A percentile compares a stretch with the other conserved stretches of the same genome.
These are phyloP conservation scores for Talaromyces funiculosus DNA, from an alignment of 2,329 filamentous ascomycete genomes.

Conservation along the genomic window DNA sequence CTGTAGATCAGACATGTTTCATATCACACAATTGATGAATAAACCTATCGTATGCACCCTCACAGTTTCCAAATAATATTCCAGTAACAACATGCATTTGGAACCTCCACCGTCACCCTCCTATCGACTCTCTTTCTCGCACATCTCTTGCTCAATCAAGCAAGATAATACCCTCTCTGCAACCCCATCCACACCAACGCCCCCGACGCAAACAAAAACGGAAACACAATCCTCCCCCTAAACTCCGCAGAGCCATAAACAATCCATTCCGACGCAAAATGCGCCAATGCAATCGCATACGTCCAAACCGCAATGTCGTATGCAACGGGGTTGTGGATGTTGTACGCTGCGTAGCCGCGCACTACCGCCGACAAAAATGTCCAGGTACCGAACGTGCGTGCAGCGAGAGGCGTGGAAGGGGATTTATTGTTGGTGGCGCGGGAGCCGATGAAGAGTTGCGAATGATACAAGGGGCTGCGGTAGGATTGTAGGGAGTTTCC, in stretches of 20 bases:
- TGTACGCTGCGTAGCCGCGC: slow-evolving; percentile 76
- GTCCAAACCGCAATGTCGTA: slow-evolving; percentile 80
- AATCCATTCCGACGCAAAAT: slow-evolving; percentile 76
- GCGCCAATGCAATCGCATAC: slow-evolving; percentile 68
- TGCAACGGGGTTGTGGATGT: slow-evolving; percentile 64
- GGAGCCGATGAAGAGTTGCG: slow-evolving; percentile 67
- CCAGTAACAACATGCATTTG: too few relatives aligned
- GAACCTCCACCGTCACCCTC: background rate
- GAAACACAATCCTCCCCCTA: slow-evolving; percentile 53
- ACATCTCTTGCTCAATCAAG: too few relatives aligned
- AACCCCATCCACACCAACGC: slow-evolving; percentile 57
- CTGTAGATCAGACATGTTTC: slow-evolving; percentile 22
- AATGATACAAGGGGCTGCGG: slow-evolving; percentile 69
- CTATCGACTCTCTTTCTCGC: background rate
- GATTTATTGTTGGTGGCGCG: slow-evolving; percentile 47
- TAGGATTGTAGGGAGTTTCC: slow-evolving; percentile 85
- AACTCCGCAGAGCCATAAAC: slow-evolving; percentile 70
- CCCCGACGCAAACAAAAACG: slow-evolving; percentile 52
- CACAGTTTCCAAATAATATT: background rate
- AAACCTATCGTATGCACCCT: background rate
- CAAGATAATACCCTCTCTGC: slow-evolving; percentile 45
- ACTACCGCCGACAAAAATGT: slow-evolving; percentile 72
- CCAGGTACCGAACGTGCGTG: slow-evolving; percentile 82
- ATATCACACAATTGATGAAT: background rate
- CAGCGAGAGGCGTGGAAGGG: slow-evolving; percentile 66